Conservation (phyloP, 148 eudicot species). For the Hydrangea macrophylla region DNA sequence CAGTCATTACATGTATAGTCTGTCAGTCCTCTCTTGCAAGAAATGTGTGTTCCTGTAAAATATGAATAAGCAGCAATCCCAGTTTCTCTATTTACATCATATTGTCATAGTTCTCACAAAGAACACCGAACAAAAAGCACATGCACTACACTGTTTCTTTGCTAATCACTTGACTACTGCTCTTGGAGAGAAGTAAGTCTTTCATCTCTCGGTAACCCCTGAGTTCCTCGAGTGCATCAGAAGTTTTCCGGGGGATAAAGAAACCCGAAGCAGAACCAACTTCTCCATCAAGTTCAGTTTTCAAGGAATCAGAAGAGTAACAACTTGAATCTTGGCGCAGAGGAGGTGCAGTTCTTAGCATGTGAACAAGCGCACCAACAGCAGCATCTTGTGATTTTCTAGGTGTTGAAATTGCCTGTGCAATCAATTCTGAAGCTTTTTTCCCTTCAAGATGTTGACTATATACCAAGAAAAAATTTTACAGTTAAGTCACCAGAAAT, state of each 20-base stretch:
- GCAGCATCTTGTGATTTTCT: slow-evolving; percentile 88
- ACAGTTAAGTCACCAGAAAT: not conserved
- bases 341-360: slow-evolving; percentile 86
- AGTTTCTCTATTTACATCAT: not conserved
- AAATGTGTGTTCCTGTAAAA: not conserved
- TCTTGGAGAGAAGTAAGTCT: slow-evolving; percentile 68
- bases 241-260: slow-evolving; percentile 54
- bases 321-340: slow-evolving; percentile 75
- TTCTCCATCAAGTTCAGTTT: slow-evolving; percentile 35
- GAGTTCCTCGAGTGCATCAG: slow-evolving; percentile 91
- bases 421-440: slow-evolving; percentile 42
- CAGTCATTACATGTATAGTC: not conserved
- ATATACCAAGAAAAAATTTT: slow-evolving; percentile 18
- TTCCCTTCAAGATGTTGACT: slow-evolving; percentile 55
- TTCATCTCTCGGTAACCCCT: slow-evolving; percentile 64
- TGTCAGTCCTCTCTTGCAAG: not conserved
- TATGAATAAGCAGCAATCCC: not conserved
- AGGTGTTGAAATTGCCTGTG: slow-evolving; percentile 37
- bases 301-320: slow-evolving; percentile 46
- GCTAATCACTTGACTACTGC: slow-evolving; percentile 28
- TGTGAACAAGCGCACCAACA: slow-evolving; percentile 77
- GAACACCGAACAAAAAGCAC: not conserved
- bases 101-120: not conserved
- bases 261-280: slow-evolving; percentile 50
- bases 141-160: slow-evolving; percentile 19